Base-by-base conservation (phyloP, 805 yeast species). In the Ascoidea rubescens region DNA sequence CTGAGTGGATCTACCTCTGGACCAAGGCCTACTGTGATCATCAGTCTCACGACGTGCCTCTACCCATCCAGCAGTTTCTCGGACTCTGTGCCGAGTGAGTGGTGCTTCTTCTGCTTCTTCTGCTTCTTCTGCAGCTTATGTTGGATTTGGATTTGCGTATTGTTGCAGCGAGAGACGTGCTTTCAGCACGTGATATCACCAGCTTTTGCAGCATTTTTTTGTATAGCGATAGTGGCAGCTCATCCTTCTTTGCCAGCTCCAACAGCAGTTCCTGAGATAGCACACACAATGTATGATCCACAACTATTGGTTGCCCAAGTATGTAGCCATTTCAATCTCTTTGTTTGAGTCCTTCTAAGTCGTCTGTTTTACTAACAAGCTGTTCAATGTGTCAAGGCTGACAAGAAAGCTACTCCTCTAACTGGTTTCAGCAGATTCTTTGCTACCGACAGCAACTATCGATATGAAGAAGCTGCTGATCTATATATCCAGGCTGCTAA, bases 401-500 rank as follows among this genome's bases (percentile, higher is more conserved):
- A 81, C 55, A 82, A 79, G 69, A 80, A 81, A 61, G 76, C 79
- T 53, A 77, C 77, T 60, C 84, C 87, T 17, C 77, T 83, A 48
- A 71, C 80, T 33, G 95, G 96, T 4, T 75, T 85, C 55, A 77
- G 90, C 58, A 76, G 79, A 55, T 61, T 84, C 21, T 75, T 88
- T 51, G 84, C 91, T 4, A 75, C 84, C 1, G 74, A 84, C 7
- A 73, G 75, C 42, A 69, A 80, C 3, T 74, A 77, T 56, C 76
- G 87, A 55, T 77, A 71, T 51, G 99, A 93, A 64, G 99, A 93
- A 57, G 98, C 99, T 4, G 83, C 90, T 3, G 99, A 93, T 57
- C 68, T 87, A 32, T 91, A 82, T 63, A 73, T 84, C 28, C 95
- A 90, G 66, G 99, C 99, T 1, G 99, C 95, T n/a, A 93, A 91